Evolutionary conservation across 2,329 filamentous ascomycete species (phyloP), one percentile per base, ranked within the genome.

Genomic region (Aspergillus eucalypticola): DNA sequence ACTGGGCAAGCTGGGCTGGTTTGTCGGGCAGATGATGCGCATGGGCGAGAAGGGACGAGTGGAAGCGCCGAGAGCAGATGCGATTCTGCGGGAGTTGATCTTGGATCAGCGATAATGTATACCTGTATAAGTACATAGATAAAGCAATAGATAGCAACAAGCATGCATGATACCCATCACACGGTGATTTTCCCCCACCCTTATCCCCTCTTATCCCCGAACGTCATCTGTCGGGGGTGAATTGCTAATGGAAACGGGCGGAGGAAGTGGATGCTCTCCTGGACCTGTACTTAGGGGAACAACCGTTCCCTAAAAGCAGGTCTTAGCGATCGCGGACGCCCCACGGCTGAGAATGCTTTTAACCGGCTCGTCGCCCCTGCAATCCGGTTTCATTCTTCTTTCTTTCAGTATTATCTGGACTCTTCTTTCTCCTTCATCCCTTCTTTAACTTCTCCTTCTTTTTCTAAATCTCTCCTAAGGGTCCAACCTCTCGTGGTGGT

Each of bases 1-100:
- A 64, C 77, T 79, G 29, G 85, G 86, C n/a, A 90, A 90, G 73
- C 72, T 88, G 6, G 86, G 86, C 67, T 90, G 84, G 79, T 84
- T 90, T 66, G 83, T 90, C 13, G 88, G 88, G 10, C 84, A 88
- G 72, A 88, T 90, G 84, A 86, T 90, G 75, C 79, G 84, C 48
- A 75, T 78, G 61, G 85, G 85, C 27, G 80, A 82, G 27, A 84
- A 86, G 60, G 86, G 86, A 0, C 84, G 84, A 1, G 82, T 90
- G 6, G 86, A 89, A 72, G 84, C 88, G 4, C 78, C 79, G 59
- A 81, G 81, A 67, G 87, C 86, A 8, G 83, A 84, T 70, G 74
- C 77, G 59, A 78, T 84, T 10, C 71, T 90, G 35, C 78, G 78
- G 59, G 76, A 81, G 67, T 66, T 86, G 46, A 75, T 86, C 52